phyloP scores from a whole-genome alignment of 2,329 filamentous ascomycete genomes.

The Stagonosporopsis vannaccii region DNA sequence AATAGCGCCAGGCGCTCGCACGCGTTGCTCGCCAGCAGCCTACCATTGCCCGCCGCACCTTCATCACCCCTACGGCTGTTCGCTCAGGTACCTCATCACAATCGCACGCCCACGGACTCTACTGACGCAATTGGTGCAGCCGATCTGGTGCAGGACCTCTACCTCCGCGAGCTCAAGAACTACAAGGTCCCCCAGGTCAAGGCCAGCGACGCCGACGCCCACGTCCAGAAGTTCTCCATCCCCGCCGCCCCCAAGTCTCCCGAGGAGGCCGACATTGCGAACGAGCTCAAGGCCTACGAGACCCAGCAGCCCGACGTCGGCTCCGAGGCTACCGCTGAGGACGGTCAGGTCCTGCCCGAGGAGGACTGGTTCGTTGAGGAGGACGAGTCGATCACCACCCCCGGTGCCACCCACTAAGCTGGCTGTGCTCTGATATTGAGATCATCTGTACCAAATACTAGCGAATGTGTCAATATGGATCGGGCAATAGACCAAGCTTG shows the following conservation, averaged over 20 bases:
- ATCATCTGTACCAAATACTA: conserved; percentile 45
- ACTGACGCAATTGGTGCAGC: conserved; percentile 63
- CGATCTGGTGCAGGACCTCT: conserved; percentile 97
- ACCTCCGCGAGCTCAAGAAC: conserved; percentile 92
- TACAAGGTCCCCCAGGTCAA: conserved; percentile 90
- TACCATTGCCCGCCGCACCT: conserved; percentile 66
- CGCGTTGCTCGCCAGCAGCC: conserved; percentile 66
- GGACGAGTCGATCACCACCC: conserved; percentile 55
- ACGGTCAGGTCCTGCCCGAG: conserved; percentile 66
- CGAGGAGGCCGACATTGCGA: conserved; percentile 92
- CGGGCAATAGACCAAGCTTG: conserved; percentile 33
- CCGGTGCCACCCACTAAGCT: conserved; percentile 46
- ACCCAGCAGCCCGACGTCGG: conserved; percentile 91
- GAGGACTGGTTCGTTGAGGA: conserved; percentile 88
- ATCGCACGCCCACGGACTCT: conserved; percentile 23
- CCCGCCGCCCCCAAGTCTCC: conserved; percentile 86
- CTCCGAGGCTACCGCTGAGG: conserved; percentile 65
- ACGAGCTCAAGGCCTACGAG: conserved; percentile 94
- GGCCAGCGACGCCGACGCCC: conserved; percentile 84
- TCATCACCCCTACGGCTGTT: conserved; percentile 67
- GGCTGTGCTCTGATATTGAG: conserved; percentile 18
- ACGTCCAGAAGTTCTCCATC: conserved; percentile 85
- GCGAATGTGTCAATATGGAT: conserved; percentile 45
- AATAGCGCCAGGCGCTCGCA: conserved; percentile 67
- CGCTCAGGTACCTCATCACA: conserved; percentile 64